A percentile compares a stretch with the other conserved stretches of the same genome.
phyloP scores from a whole-genome alignment of 1,284 basidiomycete species.

The Apiotrichum sp. region DNA sequence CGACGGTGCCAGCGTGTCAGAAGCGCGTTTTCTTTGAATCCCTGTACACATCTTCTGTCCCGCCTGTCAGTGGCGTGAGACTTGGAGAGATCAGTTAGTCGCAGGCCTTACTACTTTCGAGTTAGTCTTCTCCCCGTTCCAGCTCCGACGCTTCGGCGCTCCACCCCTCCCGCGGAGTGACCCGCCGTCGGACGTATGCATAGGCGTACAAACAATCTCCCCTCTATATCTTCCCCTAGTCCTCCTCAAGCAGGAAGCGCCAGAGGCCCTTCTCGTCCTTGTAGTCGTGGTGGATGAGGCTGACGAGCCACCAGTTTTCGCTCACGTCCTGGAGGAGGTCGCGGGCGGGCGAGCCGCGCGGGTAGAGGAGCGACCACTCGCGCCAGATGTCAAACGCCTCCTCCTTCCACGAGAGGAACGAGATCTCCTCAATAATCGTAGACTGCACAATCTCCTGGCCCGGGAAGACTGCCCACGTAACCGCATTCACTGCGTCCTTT shows the following conservation, averaged over 20 bases:
- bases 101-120: too few species aligned
- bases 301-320: constrained; percentile 81
- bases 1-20: too few species aligned
- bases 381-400: constrained; percentile 96
- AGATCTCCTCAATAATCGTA: constrained; percentile 94
- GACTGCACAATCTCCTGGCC: constrained; percentile 97
- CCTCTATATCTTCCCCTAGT: background rate
- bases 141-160: too few species aligned
- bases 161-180: too few species aligned
- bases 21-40: too few species aligned
- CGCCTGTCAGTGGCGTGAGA: too few species aligned
- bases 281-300: constrained; percentile 90
- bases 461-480: constrained; percentile 99
- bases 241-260: constrained; percentile 61
- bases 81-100: too few species aligned
- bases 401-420: constrained; percentile 98
- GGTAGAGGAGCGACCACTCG: constrained; percentile 86
- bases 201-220: constrained; percentile 31
- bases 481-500: constrained; percentile 90
- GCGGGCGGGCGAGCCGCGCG: constrained; percentile 66
- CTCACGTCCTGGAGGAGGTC: constrained; percentile 65
- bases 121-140: too few species aligned
- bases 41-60: too few species aligned
- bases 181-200: too few species aligned
- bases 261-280: constrained; percentile 75